Evolutionary conservation across 306 rosid species (phyloP), one percentile per base, ranked within the genome.

Genomic region (Cyamopsis tetragonoloba): DNA sequence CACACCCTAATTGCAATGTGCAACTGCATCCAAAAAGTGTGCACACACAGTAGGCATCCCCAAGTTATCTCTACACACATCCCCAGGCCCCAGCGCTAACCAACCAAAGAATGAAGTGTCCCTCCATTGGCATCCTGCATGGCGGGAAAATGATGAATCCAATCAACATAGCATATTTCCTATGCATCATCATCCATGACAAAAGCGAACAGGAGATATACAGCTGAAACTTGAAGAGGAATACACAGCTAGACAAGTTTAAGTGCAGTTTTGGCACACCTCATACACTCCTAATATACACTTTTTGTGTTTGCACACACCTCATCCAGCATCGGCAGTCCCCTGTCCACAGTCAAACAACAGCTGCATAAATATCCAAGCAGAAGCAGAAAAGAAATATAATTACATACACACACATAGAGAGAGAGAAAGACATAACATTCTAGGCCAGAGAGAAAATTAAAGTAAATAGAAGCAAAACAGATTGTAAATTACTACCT

Each of bases 401-500:
- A n/a, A n/a, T n/a, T n/a, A n/a, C n/a, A n/a, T n/a, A n/a, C n/a
- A n/a, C n/a, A n/a, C n/a, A n/a, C n/a, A n/a, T n/a, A n/a, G n/a
- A n/a, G n/a, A n/a, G n/a, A 38, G 27, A 53, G 53, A 62, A 35
- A 48, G 23, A 44, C 42, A 4, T 43, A 30, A 57, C 13, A 73
- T 58, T 41, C 34, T 14, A 35, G 72, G 43, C 66, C n/a, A 17
- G 47, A 72, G 18, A 62, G 17, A 7, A 17, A 62, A 34, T 51
- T 18, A 41, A 41, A 27, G 35, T 9, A 32, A 31, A 37, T 11
- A 34, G 32, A 64, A 3, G 63, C 47, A 73, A 42, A 34, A 65
- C 39, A 48, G 19, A 17, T 14, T 51, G 59, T 7, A 14, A 31
- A 51, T 68, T 18, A 28, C 62, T 68, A 87, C 91, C 88, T 83